Base-by-base conservation (phyloP, 192 early-diverging fungal species). In the Rhizophlyctis rosea region DNA sequence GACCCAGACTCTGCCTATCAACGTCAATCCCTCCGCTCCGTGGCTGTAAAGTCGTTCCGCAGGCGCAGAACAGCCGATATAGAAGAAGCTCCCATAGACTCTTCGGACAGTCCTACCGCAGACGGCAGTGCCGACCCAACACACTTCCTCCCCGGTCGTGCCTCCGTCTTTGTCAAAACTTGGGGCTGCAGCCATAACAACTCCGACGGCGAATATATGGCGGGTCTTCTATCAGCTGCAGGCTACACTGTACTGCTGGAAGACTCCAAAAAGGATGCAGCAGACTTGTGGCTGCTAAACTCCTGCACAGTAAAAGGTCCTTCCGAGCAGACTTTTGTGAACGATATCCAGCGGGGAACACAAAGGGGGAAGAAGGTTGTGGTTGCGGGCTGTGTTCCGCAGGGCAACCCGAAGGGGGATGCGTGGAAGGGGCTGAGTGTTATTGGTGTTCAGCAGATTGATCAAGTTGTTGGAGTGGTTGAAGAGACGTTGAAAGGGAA, bases 261-360 rank as follows among this genome's bases (percentile, higher is more conserved):
- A 55, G 65, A 75, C 59, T 34, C 64, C 13, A 35, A 67, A 44
- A 57, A 59, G 36, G 63, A 67, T 5, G 53, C 68, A 24, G 76
- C 81, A 18, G 76, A 85, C 58, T 34, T 85, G 47, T 85, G 83
- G 83, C 57, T 85, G n/a, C 71, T 85, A 16, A 85, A 85, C 63
- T 81, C 78, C 14, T 85, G 83, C 68, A 79, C 83, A 13, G 83
- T 85, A 21, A 85, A 85, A 62, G 78, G 75, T 24, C 83, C 83
- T 13, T 76, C 72, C 30, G 81, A 85, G 63, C 67, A 73, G 54
- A 68, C 81, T 1, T 85, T 85, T 57, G 62, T 81, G 27, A 79
- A 80, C 36, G 83, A 81, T 23, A 79, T 85, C 33, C 63, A 69
- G 21, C 51, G 65, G 48, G 83, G 78, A 2, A 53, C 61, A 52